These are phyloP conservation scores for Saitoella complicata DNA, from an alignment of 805 yeast species.

Conservation along the genomic window DNA sequence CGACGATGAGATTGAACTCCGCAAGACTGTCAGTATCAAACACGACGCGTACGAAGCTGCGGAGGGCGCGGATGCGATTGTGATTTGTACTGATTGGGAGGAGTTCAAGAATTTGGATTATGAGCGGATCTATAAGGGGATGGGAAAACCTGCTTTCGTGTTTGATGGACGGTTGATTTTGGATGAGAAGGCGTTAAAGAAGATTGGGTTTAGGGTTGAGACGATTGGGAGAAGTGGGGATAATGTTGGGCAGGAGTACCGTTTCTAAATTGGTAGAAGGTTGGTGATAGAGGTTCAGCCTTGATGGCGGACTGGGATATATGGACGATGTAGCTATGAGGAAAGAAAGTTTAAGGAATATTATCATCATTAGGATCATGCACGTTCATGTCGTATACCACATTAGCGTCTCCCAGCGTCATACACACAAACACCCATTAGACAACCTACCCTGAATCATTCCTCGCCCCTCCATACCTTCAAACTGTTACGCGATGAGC, in stretches of 20 bases:
- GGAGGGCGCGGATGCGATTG: conserved; percentile 16
- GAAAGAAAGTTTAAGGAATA: too few relatives aligned
- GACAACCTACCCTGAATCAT: too few relatives aligned
- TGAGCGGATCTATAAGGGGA: conserved; percentile 15
- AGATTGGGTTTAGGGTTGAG: conserved; percentile 19
- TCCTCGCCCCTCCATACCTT: too few relatives aligned
- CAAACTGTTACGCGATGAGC: too few relatives aligned
- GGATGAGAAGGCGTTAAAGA: conserved; percentile 14
- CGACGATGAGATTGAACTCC: conserved; percentile 9
- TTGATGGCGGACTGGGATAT: background rate
- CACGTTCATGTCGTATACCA: too few relatives aligned
- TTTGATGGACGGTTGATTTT: conserved; percentile 18
- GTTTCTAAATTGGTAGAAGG: background rate
- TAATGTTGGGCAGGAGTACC: background rate
- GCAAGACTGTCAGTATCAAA: conserved; percentile 14
- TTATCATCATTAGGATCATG: too few relatives aligned
- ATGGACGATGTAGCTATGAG: background rate
- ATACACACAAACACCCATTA: too few relatives aligned
- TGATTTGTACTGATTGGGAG: conserved; percentile 20
- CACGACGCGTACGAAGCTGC: conserved; percentile 18
- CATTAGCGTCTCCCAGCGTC: too few relatives aligned
- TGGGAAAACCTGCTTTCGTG: conserved; percentile 19
- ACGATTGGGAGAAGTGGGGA: conserved; percentile 13
- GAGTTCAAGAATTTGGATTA: conserved; percentile 19
- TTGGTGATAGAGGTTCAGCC: background rate